These are phyloP conservation scores for Heliosperma pusillum DNA, from an alignment of 148 eudicot genomes.

Conservation along the genomic window DNA sequence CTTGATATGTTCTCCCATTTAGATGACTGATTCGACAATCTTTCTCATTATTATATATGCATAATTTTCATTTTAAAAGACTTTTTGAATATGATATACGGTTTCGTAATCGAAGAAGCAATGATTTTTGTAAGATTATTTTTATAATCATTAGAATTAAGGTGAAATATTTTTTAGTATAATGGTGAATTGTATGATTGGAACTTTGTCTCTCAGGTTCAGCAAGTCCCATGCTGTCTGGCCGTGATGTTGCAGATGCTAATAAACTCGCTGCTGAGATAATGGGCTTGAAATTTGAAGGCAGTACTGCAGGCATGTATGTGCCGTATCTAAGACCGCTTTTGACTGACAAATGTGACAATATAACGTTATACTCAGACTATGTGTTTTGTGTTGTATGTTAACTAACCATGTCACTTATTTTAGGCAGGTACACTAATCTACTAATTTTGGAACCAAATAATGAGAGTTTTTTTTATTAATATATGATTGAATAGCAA, in stretches of 20 bases:
- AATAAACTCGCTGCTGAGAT: slow-evolving; percentile 54
- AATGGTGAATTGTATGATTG: background rate
- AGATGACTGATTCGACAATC: background rate
- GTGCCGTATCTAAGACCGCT: slow-evolving; percentile 30
- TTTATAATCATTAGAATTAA: background rate
- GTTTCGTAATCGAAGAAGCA: background rate
- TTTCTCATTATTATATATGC: background rate
- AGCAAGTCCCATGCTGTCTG: slow-evolving; percentile 81
- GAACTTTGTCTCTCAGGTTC: slow-evolving; percentile 41
- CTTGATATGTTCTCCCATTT: background rate
- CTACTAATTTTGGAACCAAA: background rate
- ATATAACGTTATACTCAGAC: background rate
- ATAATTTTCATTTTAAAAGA: background rate
- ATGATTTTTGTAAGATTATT: background rate
- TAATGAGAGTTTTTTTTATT: background rate
- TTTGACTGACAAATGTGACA: background rate
- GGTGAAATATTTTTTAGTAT: background rate
- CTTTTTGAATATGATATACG: background rate
- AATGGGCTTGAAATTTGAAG: slow-evolving; percentile 32
- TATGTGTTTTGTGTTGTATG: background rate
- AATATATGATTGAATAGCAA: background rate
- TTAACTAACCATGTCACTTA: background rate
- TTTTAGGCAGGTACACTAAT: background rate
- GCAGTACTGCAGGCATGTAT: slow-evolving; percentile 60
- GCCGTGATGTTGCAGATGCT: slow-evolving; percentile 61